These are phyloP conservation scores for Malassezia psittaci DNA, from an alignment of 1,284 basidiomycete species.

Conservation along the genomic window DNA sequence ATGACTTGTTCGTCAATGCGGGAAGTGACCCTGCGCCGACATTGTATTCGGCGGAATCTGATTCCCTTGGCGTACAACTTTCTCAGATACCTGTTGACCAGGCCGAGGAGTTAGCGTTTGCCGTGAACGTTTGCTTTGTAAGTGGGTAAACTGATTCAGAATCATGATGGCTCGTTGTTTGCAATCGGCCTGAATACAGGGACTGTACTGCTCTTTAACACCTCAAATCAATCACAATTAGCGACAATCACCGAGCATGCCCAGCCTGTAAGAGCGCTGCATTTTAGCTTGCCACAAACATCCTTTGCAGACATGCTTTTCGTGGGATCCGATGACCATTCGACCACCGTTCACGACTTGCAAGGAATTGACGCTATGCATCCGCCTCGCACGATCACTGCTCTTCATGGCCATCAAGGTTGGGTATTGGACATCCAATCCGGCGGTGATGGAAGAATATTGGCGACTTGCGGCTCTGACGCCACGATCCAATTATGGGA, in stretches of 20 bases:
- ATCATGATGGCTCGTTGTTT: conserved; percentile 10
- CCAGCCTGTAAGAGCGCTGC: conserved; percentile 10
- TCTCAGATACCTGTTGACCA: not conserved
- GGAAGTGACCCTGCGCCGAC: not conserved
- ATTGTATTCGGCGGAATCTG: conserved; percentile 6
- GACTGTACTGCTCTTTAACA: conserved; percentile 6
- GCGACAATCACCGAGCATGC: conserved; percentile 6
- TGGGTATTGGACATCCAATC: conserved; percentile 14
- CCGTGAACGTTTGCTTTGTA: conserved; percentile 4
- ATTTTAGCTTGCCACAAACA: conserved; percentile 3
- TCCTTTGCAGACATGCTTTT: conserved; percentile 7
- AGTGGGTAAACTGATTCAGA: conserved; percentile 2
- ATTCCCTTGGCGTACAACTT: conserved; percentile 7
- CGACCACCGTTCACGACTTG: conserved; percentile 13
- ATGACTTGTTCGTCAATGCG: not conserved
- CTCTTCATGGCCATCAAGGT: conserved; percentile 14
- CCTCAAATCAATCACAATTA: not conserved
- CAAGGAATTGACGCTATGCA: conserved; percentile 4
- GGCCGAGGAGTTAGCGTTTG: not conserved
- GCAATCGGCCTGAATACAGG: conserved; percentile 13
- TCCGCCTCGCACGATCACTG: not conserved
- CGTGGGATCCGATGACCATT: conserved; percentile 13
- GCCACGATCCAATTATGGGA: conserved; percentile 9
- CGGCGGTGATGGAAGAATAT: conserved; percentile 10
- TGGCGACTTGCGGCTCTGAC: conserved; percentile 11